Percentiles rank a stretch among this genome's conserved stretches.
Evolutionary conservation across 805 yeast species (phyloP).

Genomic region (Saccharomycopsis sp.): DNA sequence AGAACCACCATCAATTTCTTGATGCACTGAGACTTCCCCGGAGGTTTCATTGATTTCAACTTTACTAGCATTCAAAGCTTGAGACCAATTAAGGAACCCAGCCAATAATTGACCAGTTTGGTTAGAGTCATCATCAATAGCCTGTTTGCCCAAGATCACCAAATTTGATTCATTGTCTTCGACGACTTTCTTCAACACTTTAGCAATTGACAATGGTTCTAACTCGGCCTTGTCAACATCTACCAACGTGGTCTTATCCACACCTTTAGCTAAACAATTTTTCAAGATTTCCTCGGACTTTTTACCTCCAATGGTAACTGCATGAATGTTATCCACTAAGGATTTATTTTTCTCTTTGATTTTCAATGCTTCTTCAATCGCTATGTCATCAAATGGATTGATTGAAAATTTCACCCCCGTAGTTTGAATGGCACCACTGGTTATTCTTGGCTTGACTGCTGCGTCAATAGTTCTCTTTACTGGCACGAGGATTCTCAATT

Average conservation of each 20-base stretch:
- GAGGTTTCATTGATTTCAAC: slow-evolving; percentile 23
- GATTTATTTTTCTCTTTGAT: slow-evolving; percentile 60
- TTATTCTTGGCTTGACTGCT: slow-evolving; percentile 88
- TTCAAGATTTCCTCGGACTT: slow-evolving; percentile 85
- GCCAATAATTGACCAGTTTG: slow-evolving; percentile 97
- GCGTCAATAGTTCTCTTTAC: slow-evolving; percentile 93
- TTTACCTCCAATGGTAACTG: slow-evolving; percentile 82
- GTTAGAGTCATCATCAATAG: slow-evolving; percentile 91
- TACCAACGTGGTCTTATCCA: slow-evolving; percentile 74
- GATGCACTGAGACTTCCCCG: slow-evolving; percentile 55
- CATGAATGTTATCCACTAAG: slow-evolving; percentile 76
- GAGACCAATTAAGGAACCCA: slow-evolving; percentile 21
- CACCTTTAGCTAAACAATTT: slow-evolving; percentile 92
- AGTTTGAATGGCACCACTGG: slow-evolving; percentile 74
- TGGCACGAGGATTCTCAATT: slow-evolving; percentile 77
- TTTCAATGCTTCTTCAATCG: slow-evolving; percentile 88
- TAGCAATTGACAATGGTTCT: slow-evolving; percentile 88
- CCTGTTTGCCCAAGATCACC: slow-evolving; percentile 90
- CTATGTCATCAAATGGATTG: slow-evolving; percentile 97
- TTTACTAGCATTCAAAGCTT: slow-evolving; percentile 21
- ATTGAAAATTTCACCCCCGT: slow-evolving; percentile 87
- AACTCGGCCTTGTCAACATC: slow-evolving; percentile 65
- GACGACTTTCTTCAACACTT: slow-evolving; percentile 67
- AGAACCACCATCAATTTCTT: slow-evolving; percentile 95
- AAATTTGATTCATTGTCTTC: slow-evolving; percentile 67